These are phyloP conservation scores for Ascochyta fabae DNA, from an alignment of 2,329 filamentous ascomycete genomes.

Conservation along the genomic window DNA sequence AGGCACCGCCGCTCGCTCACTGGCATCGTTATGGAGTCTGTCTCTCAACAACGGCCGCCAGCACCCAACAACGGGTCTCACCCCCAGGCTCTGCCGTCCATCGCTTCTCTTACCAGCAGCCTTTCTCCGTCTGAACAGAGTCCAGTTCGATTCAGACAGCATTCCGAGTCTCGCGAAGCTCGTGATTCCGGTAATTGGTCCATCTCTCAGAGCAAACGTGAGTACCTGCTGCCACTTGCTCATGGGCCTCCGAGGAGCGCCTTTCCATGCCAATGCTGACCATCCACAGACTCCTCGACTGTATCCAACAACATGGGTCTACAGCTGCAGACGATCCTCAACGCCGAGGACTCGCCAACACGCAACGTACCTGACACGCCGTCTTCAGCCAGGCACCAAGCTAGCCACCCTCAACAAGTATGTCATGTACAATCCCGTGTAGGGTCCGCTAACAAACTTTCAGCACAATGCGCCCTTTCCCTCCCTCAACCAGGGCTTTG, in stretches of 20 bases:
- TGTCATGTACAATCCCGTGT: constrained; percentile 24
- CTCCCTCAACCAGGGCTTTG: constrained; percentile 62
- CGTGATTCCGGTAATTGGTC: constrained; percentile 67
- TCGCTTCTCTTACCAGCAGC: constrained; percentile 47
- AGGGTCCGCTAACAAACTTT: constrained; percentile 23
- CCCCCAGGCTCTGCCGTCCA: constrained; percentile 46
- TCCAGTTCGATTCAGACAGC: constrained; percentile 42
- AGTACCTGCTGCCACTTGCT: constrained; percentile 21
- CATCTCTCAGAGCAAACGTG: constrained; percentile 64
- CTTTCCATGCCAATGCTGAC: constrained; percentile 15
- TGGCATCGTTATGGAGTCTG: constrained; percentile 36
- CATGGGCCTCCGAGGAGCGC: not conserved
- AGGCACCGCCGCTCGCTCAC: constrained; percentile 12
- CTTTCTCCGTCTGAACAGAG: constrained; percentile 43
- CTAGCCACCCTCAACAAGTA: constrained; percentile 39
- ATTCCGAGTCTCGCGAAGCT: constrained; percentile 55
- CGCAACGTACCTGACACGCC: constrained; percentile 54
- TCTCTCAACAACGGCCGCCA: constrained; percentile 37
- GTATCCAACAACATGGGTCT: constrained; percentile 56
- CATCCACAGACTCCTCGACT: constrained; percentile 48
- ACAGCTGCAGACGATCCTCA: constrained; percentile 58
- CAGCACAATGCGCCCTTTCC: constrained; percentile 55
- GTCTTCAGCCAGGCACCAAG: constrained; percentile 46
- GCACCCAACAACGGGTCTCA: constrained; percentile 37
- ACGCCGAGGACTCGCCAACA: constrained; percentile 56